These are phyloP conservation scores for Penicillium sclerotigenum DNA, from an alignment of 2,329 filamentous ascomycete species.

Conservation along the genomic window DNA sequence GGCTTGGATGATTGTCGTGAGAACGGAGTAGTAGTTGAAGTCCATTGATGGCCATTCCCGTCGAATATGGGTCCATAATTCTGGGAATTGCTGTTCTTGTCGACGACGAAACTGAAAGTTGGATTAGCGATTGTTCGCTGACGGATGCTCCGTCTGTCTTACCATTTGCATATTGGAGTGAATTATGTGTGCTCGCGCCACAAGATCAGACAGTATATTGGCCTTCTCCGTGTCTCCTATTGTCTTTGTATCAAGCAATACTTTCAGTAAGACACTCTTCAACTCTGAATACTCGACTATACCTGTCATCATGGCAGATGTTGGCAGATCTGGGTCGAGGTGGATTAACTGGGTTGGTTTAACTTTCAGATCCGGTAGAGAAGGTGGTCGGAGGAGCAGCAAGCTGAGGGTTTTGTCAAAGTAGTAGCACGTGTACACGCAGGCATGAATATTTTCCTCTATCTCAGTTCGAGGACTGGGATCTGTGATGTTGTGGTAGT, in stretches of 20 bases:
- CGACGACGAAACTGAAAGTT: constrained; percentile 10
- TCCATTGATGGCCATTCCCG: constrained; percentile 23
- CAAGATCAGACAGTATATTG: constrained; percentile 19
- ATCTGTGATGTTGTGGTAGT: constrained; percentile 25
- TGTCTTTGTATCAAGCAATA: constrained; percentile 18
- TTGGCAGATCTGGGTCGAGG: constrained; percentile 19
- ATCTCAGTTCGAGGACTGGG: constrained; percentile 13
- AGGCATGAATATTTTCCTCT: constrained; percentile 21
- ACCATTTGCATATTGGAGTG: constrained; percentile 18
- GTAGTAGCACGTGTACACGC: constrained; percentile 23
- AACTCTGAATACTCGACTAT: constrained; percentile 19
- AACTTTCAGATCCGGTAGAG: constrained; percentile 22
- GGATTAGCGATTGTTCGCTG: background rate
- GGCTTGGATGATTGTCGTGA: constrained; percentile 23
- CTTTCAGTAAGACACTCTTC: constrained; percentile 12
- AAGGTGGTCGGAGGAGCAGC: constrained; percentile 23
- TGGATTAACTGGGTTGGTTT: constrained; percentile 18
- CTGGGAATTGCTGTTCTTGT: constrained; percentile 15
- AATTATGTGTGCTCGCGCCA: constrained; percentile 17
- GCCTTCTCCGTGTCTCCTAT: constrained; percentile 19
- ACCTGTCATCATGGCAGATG: constrained; percentile 17
- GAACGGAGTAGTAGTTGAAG: constrained; percentile 24
- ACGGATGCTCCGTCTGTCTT: background rate
- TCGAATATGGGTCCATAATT: constrained; percentile 13
- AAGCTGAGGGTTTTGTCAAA: constrained; percentile 24